Base-by-base conservation (phyloP, 1,284 basidiomycete species). In the Rhodotorula sp. region DNA sequence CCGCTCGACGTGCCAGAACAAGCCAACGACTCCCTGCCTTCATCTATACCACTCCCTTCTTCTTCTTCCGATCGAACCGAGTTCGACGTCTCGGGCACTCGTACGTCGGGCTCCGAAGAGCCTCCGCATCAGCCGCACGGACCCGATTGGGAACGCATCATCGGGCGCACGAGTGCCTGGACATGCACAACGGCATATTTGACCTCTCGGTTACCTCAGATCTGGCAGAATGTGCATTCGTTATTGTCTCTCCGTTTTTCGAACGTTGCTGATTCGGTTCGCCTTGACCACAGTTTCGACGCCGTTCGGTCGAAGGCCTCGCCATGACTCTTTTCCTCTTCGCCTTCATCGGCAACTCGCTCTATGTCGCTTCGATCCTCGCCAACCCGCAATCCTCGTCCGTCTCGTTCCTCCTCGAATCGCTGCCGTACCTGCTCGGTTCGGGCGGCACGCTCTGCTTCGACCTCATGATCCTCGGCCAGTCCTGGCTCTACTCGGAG, bases 151-250 rank as follows among this genome's bases (percentile, higher is more conserved):
- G 79, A 83, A 63, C 89, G 87, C 60, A 80, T 92, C 23, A 83
- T 97, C 63, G 94, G 94, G 1, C 89, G 94, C 3, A 87, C 93
- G 70, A 93, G 90, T 67, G 93, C 95, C 12, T 97, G 94, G 94
- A 80, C 89, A 43, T 97, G 94, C 80, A 93, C 93, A 2, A 91
- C 88, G 1, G 83, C 96, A 29, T 97, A 97, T 81, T 83, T 97
- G 39, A 96, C 93, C 8, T 92, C 91, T 5, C 87, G 94, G 64
- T 83, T 97, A 78, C 94, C 94, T 43, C 94, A 97, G 81, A 96
- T 97, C 75, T 97, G 93, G 93, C 95, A 94, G 82, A 97, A 97
- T 79, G 93, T 95, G 80, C 82, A 92, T 88, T 12, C 5, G 5
- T 16, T 15, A 14, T 26, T 5, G 7, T 34, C 46, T 29, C 21